These are phyloP conservation scores for Globisporangium echinulatum DNA, from an alignment of 352 stramenopile species.

Conservation along the genomic window DNA sequence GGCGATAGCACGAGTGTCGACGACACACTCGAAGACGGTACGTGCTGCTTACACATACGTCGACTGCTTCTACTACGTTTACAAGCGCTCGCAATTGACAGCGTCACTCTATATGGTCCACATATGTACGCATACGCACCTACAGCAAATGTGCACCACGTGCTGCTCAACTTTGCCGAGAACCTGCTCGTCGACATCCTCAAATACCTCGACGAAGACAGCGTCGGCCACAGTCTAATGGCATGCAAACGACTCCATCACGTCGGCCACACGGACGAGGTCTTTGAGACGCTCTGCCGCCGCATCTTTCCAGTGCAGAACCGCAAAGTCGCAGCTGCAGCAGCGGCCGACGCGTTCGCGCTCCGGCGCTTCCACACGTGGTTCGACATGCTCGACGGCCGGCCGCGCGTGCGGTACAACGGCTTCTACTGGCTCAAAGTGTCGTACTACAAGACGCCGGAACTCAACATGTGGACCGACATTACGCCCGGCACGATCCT, in stretches of 20 bases:
- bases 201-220: slow-evolving; percentile 70
- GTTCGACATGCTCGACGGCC: slow-evolving; percentile 65
- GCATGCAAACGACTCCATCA: slow-evolving; percentile 52
- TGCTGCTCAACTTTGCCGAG: slow-evolving; percentile 62
- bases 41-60: background rate
- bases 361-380: slow-evolving; percentile 61
- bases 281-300: slow-evolving; percentile 65
- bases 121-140: background rate
- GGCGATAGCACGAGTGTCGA: slow-evolving; percentile 11
- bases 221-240: slow-evolving; percentile 42
- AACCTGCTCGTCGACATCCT: slow-evolving; percentile 64
- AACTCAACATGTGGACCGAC: slow-evolving; percentile 82
- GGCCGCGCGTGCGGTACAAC: slow-evolving; percentile 70
- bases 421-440: slow-evolving; percentile 76
- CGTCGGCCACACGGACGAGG: slow-evolving; percentile 39
- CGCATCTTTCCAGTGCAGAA: slow-evolving; percentile 64
- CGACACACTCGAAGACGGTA: slow-evolving; percentile 4
- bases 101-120: background rate
- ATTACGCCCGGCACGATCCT: slow-evolving; percentile 62
- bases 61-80: background rate
- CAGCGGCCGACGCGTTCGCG: slow-evolving; percentile 43
- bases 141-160: slow-evolving; percentile 25
- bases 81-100: background rate
- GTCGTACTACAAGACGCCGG: slow-evolving; percentile 81
- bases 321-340: slow-evolving; percentile 31